These are phyloP conservation scores for Colletotrichum truncatum DNA, from an alignment of 2,329 filamentous ascomycete genomes.

Conservation along the genomic window DNA sequence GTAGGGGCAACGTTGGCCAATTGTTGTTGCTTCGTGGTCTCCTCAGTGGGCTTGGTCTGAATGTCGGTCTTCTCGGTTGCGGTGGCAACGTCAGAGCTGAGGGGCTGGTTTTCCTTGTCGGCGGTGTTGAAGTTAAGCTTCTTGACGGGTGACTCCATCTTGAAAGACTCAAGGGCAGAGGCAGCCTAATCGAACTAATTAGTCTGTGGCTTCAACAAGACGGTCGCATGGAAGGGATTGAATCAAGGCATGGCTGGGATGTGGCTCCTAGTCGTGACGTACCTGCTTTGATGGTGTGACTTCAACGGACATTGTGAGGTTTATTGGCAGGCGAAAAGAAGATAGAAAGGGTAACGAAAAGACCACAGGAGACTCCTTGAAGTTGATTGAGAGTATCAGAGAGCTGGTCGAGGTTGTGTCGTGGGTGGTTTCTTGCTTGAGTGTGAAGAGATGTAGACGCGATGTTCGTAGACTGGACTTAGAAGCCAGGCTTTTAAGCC, in stretches of 20 bases:
- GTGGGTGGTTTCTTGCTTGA: constrained; percentile 11
- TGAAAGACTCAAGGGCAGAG: constrained; percentile 85
- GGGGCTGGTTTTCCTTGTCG: constrained; percentile 83
- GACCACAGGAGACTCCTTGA: constrained; percentile 27
- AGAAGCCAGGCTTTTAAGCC: constrained; percentile 31
- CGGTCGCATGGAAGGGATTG: not conserved
- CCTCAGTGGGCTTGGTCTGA: constrained; percentile 66
- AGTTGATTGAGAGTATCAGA: constrained; percentile 10
- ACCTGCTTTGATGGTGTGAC: constrained; percentile 71
- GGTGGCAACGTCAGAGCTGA: constrained; percentile 58
- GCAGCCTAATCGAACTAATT: constrained; percentile 70
- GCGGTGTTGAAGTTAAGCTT: constrained; percentile 80
- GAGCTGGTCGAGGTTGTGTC: not conserved
- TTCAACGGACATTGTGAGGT: constrained; percentile 75
- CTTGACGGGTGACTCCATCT: constrained; percentile 93
- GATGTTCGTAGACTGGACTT: not conserved
- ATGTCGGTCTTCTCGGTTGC: constrained; percentile 66
- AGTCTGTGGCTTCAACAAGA: constrained; percentile 41
- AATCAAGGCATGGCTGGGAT: not conserved
- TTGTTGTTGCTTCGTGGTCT: constrained; percentile 54
- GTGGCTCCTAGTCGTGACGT: constrained; percentile 40
- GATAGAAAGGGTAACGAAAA: not conserved
- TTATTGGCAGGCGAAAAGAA: not conserved
- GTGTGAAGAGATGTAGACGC: constrained; percentile 8
- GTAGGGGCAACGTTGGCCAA: constrained; percentile 54